Evolutionary conservation across 2,329 filamentous ascomycete species (phyloP), one percentile per base, ranked within the genome.

Genomic region (Aspergillus sp.): DNA sequence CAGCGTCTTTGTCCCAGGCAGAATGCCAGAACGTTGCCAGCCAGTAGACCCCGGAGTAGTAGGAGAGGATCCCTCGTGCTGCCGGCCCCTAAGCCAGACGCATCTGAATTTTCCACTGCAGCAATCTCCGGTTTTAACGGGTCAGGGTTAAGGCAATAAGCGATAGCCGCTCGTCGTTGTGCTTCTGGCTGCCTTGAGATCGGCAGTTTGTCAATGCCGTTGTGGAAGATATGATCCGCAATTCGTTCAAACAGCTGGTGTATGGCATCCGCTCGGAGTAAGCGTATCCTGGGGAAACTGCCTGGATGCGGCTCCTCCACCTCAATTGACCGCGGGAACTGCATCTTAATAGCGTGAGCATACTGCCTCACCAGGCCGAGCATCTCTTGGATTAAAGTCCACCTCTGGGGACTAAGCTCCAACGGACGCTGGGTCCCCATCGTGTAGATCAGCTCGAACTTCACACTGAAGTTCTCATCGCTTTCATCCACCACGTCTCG

Each of bases 401-500:
- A 90, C 4, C 88, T 75, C 2, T 82, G 71, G 0, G 84, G 83
- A 49, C 80, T 80, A 10, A 81, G 74, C 5, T 88, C 83, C 0
- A 88, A 75, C 0, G 80, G 64, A 1, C 70, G 66, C 59, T 87
- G 83, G 0, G 69, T 62, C 0, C 86, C 87, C 65, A 88, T 82
- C 0, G 86, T 88, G 59, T 90, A 89, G 1, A 89, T 77, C 0
- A 89, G 70, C 65, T 90, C 85, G 41, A 87, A 88, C 50, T 83
- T 84, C 3, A 82, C 78, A 47, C 80, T 84, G 47, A 89, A 83
- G 57, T 84, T 85, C 59, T 89, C 86, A 51, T 90, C 88, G 41
- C 84, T 86, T 70, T 90, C 86, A 59, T 90, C 87, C 0, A 90
- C 76, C 2, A 90, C 78, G 61, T 88, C 86, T 0, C 85, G 75